phyloP scores from a whole-genome alignment of 2,329 filamentous ascomycete species.

The Raffaelea albimanens region DNA sequence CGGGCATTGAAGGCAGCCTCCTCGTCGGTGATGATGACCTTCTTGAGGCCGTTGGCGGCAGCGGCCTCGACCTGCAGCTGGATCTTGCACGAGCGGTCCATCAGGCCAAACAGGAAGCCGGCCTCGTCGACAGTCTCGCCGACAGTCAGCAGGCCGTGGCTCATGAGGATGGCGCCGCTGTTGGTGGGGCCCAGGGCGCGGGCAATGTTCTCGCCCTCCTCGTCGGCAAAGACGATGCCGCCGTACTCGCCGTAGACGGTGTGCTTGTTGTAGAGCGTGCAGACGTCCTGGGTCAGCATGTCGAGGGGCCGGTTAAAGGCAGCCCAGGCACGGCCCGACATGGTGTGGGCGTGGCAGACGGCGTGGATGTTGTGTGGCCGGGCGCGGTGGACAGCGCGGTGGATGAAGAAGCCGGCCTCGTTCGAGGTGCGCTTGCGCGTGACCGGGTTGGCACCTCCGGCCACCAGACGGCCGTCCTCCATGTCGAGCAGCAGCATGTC shows the following conservation, averaged over 20 bases:
- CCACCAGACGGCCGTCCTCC: conserved; percentile 47
- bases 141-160: conserved; percentile 64
- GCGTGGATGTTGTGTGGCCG: conserved; percentile 52
- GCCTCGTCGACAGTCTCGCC: conserved; percentile 67
- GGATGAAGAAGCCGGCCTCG: conserved; percentile 60
- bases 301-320: conserved; percentile 55
- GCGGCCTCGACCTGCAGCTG: conserved; percentile 63
- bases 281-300: conserved; percentile 62
- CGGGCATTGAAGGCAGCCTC: conserved; percentile 29
- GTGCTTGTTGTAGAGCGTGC: conserved; percentile 53
- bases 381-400: conserved; percentile 58
- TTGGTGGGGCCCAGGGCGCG: conserved; percentile 46
- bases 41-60: conserved; percentile 28
- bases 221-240: conserved; percentile 44
- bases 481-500: conserved; percentile 60
- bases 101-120: conserved; percentile 57
- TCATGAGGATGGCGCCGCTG: conserved; percentile 56
- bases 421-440: conserved; percentile 38
- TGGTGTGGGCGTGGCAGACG: conserved; percentile 60
- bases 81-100: conserved; percentile 60
- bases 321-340: conserved; percentile 58
- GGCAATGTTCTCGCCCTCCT: conserved; percentile 58
- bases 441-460: conserved; percentile 43
- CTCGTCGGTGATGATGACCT: conserved; percentile 28
- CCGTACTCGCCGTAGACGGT: conserved; percentile 52